phyloP scores from a whole-genome alignment of 495 filamentous ascomycete species.

The Penicillium paradoxum region DNA sequence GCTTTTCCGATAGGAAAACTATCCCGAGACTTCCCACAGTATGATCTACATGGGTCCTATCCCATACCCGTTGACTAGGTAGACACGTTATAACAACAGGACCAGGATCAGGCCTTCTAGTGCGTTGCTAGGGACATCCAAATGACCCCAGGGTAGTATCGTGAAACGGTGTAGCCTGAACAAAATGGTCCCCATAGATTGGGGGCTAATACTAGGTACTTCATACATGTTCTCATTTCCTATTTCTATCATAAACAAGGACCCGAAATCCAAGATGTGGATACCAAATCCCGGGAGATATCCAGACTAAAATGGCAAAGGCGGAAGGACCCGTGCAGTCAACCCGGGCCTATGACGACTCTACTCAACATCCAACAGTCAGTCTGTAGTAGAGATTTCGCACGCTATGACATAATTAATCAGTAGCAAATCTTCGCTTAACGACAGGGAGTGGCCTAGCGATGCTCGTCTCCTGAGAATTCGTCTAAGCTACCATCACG shows the following conservation, averaged over 20 bases:
- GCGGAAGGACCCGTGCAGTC: conserved; percentile 1
- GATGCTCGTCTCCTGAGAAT: conserved; percentile 25
- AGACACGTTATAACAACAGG: too few relatives aligned
- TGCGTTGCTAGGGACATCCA: not conserved
- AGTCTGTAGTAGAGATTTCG: not conserved
- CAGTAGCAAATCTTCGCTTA: not conserved
- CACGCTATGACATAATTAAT: not conserved
- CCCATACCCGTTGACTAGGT: too few relatives aligned
- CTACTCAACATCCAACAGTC: not conserved
- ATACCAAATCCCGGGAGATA: not conserved
- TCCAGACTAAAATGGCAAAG: not conserved
- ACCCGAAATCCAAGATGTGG: not conserved
- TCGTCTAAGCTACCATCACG: conserved; percentile 20
- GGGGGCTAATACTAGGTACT: not conserved
- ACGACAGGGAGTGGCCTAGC: conserved; percentile 2
- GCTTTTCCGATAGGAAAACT: too few relatives aligned
- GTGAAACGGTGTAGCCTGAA: not conserved
- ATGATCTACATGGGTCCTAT: too few relatives aligned
- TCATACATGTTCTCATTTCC: not conserved
- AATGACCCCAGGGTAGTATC: not conserved
- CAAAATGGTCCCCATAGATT: not conserved
- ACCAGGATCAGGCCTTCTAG: too few relatives aligned
- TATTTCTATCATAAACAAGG: not conserved
- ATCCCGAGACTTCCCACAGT: too few relatives aligned
- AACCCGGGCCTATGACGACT: not conserved